Evolutionary conservation across 257 asterid genomes (phyloP), one percentile per base, ranked within the genome.

Genomic region (Ligustrum vulgare): DNA sequence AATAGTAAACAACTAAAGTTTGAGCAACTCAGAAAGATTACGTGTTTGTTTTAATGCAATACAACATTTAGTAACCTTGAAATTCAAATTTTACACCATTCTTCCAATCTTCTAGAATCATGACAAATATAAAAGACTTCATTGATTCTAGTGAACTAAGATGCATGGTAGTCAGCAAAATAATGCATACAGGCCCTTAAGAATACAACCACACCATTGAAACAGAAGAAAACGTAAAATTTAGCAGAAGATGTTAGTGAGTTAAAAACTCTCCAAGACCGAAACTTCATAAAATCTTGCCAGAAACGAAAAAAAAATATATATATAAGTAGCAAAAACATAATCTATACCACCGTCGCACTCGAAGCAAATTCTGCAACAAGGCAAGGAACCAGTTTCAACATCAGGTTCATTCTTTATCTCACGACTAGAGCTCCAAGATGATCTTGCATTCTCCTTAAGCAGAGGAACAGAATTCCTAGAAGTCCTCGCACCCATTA

Each of bases 291-390:
- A n/a, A 70, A 70, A 35, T 73, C 13, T 62, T 23, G 36, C 43
- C 58, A 54, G 43, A 23, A 18, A 54, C 66, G 34, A 4, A 6
- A 13, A 34, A 47, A 31, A 71, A 45, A 16, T 2, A 45, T 2
- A 16, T 60, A 16, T 2, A 45, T 2, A 16, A 34, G 63, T 4
- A 3, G 18, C 3, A 8, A 77, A 74, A 70, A 10, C 4, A 33
- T 5, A 45, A 67, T 25, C 10, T 31, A 11, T 82, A 87, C 91
- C 91, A 64, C 77, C 78, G 62, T 79, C 89, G 79, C 77, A 72
- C 65, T 87, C 89, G 25, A 87, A 86, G 82, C 91, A 87, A 69
- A 87, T 85, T 67, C 91, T 63, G 37, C 91, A 87, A 56, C 79
- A 78, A 79, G 87, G 83, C 82, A 83, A 71, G 33, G 87, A 84